Evolutionary conservation across 116 monocot genomes (phyloP), one percentile per base, ranked within the genome.

Genomic region (Iris pallida): DNA sequence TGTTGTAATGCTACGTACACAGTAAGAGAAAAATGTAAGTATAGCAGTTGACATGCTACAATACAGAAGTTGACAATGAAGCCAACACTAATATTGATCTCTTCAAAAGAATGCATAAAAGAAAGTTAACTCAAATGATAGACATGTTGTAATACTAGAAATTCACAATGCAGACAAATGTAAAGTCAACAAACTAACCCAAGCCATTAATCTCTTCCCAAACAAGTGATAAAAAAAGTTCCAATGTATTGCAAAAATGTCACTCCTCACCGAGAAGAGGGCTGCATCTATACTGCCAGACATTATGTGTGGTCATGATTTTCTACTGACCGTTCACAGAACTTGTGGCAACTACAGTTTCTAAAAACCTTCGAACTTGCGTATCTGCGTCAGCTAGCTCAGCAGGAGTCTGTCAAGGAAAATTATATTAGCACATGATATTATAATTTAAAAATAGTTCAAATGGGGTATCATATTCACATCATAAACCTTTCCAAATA

Each of bases 401-500:
- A 54, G 89, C 85, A 46, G 89, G 78, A 65, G 55, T 77, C 85
- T 89, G 77, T 63, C 54, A n/a, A 45, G 1, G 19, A 41, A 2
- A 43, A 68, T 5, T 54, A 61, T 59, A 55, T 15, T 54, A 55
- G 19, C 16, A 40, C 18, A 61, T 4, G 14, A 16, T 68, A 0
- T 47, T 65, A 8, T 55, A n/a, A 73, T 45, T 47, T 20, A 20
- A 68, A 13, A 6, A 49, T 44, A n/a, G n/a, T n/a, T n/a, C n/a
- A n/a, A n/a, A 19, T 61, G 14, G 4, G 3, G 53, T 8, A 63
- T 17, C 15, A 20, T 48, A n/a, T 42, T 40, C 4, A 45, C 18
- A 17, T 57, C 4, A 60, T 42, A 17, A 48, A 95, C 95, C 95
- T 95, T 81, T 59, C 81, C 92, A 71, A 81, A 84, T 40, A 71